Evolutionary conservation across 176 grass and related monocot species (phyloP), one percentile per base, ranked within the genome.

Genomic region (Alopecurus myosuroides): DNA sequence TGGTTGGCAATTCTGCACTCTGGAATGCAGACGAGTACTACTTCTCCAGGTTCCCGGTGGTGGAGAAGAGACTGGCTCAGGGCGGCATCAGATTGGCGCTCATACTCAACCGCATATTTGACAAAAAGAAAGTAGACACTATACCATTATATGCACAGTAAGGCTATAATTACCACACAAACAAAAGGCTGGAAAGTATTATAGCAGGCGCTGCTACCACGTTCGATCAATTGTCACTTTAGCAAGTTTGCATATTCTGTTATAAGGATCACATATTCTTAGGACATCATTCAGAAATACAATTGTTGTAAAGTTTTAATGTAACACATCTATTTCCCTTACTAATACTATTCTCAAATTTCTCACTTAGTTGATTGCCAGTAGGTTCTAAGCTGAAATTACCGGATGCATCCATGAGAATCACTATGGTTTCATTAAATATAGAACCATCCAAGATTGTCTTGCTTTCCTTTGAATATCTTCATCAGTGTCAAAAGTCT

Each of bases 11-110:
- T 39, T 87, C 28, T 31, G 33, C 25, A 15, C 48, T 74, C 12
- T 83, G 55, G 44, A 81, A 66, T 77, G 71, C 89, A 99, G 93
- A 99, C 89, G 93, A 99, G 56, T 99, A 99, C 87, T 99, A 91
- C 88, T 94, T 92, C 75, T 86, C 91, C 48, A 74, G 91, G 2
- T 92, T 92, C 79, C 97, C 97, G 2, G 46, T 99, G 49, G 91
- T 96, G 91, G 86, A 94, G 88, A 79, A 92, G 78, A 93, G 94
- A 48, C 45, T 99, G 40, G 97, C 93, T 22, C 94, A 99, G 86
- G 93, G 76, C 6, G 91, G 97, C 44, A 60, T 99, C 77, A 95
- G 97, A 74, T 64, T 99, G 58, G 93, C 97, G 15, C 18, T 85
- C 72, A 86, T 96, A 69, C 91, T 99, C 29, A 99, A 99, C 74